phyloP scores from a whole-genome alignment of 306 rosid genomes.

The Senna siamea region DNA sequence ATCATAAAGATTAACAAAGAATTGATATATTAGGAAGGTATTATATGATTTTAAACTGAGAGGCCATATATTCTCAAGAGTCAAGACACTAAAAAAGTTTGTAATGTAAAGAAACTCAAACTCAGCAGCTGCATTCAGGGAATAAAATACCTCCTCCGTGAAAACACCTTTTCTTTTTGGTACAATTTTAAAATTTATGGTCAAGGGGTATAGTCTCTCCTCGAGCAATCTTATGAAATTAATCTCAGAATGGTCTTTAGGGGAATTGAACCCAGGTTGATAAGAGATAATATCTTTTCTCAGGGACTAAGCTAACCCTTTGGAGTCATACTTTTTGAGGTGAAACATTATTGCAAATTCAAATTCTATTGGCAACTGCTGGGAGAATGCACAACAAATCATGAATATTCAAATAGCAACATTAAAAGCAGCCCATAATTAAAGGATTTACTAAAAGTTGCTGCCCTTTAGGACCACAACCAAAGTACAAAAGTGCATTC shows the following conservation, averaged over 20 bases:
- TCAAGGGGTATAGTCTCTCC: no score
- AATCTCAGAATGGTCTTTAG: no score
- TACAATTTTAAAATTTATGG: neutral
- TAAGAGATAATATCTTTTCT: neutral
- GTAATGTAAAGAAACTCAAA: neutral
- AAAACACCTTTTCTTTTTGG: neutral
- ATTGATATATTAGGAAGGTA: constrained; percentile 15
- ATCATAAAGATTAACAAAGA: constrained; percentile 2
- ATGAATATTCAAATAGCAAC: constrained; percentile 12
- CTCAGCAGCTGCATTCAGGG: constrained; percentile 3
- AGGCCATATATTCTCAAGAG: constrained; percentile 18
- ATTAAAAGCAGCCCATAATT: constrained; percentile 2
- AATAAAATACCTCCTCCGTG: neutral
- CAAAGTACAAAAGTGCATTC: constrained; percentile 27
- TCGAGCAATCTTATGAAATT: no score
- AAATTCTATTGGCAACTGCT: no score
- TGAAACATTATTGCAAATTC: no score
- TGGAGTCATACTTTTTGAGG: no score
- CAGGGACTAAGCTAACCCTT: neutral
- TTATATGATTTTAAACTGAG: constrained; percentile 2
- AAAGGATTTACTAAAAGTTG: constrained; percentile 22
- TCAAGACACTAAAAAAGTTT: neutral
- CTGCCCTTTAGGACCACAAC: neutral
- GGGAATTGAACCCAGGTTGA: neutral
- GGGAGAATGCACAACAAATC: no score